These are phyloP conservation scores for Leishmania major DNA, from an alignment of 208 protist genomes.

Conservation along the genomic window DNA sequence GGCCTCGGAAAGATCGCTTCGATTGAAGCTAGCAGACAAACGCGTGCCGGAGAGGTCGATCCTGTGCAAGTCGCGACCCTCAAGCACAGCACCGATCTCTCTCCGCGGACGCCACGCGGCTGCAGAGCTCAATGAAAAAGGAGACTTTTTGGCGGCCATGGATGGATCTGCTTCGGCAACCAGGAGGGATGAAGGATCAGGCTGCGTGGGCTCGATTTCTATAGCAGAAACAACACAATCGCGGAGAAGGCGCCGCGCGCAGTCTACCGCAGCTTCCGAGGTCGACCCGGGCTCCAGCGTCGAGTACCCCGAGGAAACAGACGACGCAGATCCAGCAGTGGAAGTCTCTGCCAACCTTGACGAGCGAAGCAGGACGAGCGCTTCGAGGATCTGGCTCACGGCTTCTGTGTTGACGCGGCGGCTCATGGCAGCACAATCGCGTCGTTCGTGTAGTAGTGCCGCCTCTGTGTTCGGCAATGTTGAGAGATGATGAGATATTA, in stretches of 20 bases:
- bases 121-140: background rate
- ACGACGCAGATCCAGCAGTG: slow-evolving; percentile 10
- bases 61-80: slow-evolving; percentile 60
- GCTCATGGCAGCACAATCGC: slow-evolving; percentile 20
- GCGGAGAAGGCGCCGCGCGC: slow-evolving; percentile 36
- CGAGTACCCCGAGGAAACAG: background rate
- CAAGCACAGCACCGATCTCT: slow-evolving; percentile 61
- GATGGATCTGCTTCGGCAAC: background rate
- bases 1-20: slow-evolving; percentile 49
- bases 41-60: slow-evolving; percentile 56
- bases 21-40: slow-evolving; percentile 73
- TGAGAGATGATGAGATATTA: slow-evolving; percentile 6
- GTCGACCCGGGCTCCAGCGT: background rate
- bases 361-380: slow-evolving; percentile 35
- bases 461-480: slow-evolving; percentile 4
- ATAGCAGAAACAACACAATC: slow-evolving; percentile 40
- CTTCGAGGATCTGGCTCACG: slow-evolving; percentile 51
- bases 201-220: slow-evolving; percentile 25
- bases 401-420: slow-evolving; percentile 36
- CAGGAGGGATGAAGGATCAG: slow-evolving; percentile 12
- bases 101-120: slow-evolving; percentile 24
- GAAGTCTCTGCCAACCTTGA: slow-evolving; percentile 18
- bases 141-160: background rate
- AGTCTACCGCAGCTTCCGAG: background rate
- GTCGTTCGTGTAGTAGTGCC: background rate